Percentiles rank a stretch among this genome's conserved stretches.
Evolutionary conservation across 2,329 filamentous ascomycete species (phyloP).

Genomic region (Colletotrichum liaoningense): DNA sequence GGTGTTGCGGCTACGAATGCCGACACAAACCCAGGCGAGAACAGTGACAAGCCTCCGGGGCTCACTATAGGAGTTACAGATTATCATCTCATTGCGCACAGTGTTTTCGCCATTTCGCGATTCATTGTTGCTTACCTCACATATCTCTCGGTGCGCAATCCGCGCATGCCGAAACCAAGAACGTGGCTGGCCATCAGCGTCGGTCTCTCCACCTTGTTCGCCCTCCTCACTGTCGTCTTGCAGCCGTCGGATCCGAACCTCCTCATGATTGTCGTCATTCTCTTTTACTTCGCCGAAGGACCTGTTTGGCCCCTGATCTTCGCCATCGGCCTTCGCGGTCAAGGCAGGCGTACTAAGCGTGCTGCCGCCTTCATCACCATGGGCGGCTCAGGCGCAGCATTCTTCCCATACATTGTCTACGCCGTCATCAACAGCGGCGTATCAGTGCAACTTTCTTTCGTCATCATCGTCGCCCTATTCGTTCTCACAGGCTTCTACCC

Average conservation of each 20-base stretch:
- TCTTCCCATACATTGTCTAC: slow-evolving; percentile 81
- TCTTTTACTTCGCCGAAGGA: slow-evolving; percentile 85
- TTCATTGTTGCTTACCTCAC: slow-evolving; percentile 76
- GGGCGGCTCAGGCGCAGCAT: slow-evolving; percentile 77
- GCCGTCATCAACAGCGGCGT: slow-evolving; percentile 71
- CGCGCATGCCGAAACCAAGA: slow-evolving; percentile 71
- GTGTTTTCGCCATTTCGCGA: slow-evolving; percentile 78
- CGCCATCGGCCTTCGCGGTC: slow-evolving; percentile 80
- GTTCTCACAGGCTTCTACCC: slow-evolving; percentile 60
- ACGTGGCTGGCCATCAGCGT: slow-evolving; percentile 76
- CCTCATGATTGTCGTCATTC: slow-evolving; percentile 69
- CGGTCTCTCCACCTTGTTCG: slow-evolving; percentile 68
- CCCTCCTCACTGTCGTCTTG: slow-evolving; percentile 60
- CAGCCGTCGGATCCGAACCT: slow-evolving; percentile 58
- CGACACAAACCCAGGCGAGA: slow-evolving; percentile 57
- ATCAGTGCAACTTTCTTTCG: slow-evolving; percentile 72
- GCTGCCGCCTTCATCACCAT: slow-evolving; percentile 83
- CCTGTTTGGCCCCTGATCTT: slow-evolving; percentile 88
- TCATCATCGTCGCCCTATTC: slow-evolving; percentile 68
- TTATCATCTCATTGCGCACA: slow-evolving; percentile 79
- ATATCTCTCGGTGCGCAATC: slow-evolving; percentile 61
- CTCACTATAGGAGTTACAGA: slow-evolving; percentile 68
- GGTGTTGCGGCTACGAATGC: slow-evolving; percentile 39
- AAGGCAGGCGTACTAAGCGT: slow-evolving; percentile 83
- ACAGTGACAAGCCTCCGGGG: slow-evolving; percentile 51